Evolutionary conservation across 164 flowering plant species (phyloP).

Genomic region (Cinnamomum micranthum): DNA sequence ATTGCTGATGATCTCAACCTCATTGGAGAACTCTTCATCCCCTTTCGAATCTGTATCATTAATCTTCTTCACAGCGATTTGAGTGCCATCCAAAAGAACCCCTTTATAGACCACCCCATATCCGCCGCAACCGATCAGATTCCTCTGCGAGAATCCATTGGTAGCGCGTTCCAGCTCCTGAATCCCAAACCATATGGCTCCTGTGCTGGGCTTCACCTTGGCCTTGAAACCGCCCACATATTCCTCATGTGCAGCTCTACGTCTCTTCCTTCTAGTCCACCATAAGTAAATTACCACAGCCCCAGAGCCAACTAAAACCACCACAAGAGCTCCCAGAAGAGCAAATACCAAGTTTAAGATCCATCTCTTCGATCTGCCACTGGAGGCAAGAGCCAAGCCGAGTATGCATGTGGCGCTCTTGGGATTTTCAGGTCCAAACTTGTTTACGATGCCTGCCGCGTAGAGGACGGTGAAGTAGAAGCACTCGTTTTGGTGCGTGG

Average conservation of each 20-base stretch:
- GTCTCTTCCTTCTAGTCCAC: slow-evolving; percentile 25
- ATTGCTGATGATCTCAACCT: slow-evolving; percentile 68
- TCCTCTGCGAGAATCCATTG: slow-evolving; percentile 48
- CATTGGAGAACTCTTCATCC: slow-evolving; percentile 61
- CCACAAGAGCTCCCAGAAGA: slow-evolving; percentile 40
- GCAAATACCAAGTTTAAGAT: slow-evolving; percentile 29
- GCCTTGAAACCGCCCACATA: slow-evolving; percentile 12
- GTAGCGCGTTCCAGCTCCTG: slow-evolving; percentile 69
- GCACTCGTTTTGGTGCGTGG: slow-evolving; percentile 41
- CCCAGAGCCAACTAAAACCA: slow-evolving; percentile 24
- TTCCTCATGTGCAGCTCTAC: not conserved
- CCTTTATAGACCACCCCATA: slow-evolving; percentile 71
- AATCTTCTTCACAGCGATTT: slow-evolving; percentile 61
- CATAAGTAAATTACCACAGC: slow-evolving; percentile 33
- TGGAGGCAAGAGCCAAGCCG: slow-evolving; percentile 26
- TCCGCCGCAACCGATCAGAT: slow-evolving; percentile 61
- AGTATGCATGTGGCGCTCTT: slow-evolving; percentile 50
- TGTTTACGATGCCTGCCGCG: slow-evolving; percentile 65
- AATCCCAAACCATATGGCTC: slow-evolving; percentile 53
- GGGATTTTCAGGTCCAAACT: slow-evolving; percentile 45
- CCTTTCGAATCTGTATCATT: slow-evolving; percentile 42
- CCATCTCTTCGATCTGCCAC: slow-evolving; percentile 9
- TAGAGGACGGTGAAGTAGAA: slow-evolving; percentile 58
- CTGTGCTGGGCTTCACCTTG: slow-evolving; percentile 47
- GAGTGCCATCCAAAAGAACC: slow-evolving; percentile 41